These are phyloP conservation scores for Tilletiopsis washingtonensis DNA, from an alignment of 1,284 basidiomycete species.

Conservation along the genomic window DNA sequence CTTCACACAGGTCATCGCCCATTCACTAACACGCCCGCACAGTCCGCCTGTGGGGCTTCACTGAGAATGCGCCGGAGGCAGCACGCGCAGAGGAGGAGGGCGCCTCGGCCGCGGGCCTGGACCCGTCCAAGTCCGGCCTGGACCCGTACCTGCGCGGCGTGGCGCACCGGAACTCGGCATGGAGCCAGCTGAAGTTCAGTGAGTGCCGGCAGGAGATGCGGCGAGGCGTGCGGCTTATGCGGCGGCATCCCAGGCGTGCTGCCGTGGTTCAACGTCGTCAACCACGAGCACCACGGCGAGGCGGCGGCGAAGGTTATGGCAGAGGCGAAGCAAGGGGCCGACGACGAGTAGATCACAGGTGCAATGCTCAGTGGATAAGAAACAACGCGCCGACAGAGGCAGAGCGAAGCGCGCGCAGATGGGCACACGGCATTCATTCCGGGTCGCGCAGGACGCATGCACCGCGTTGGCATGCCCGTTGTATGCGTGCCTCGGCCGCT, in stretches of 20 bases:
- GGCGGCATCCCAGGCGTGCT: neutral
- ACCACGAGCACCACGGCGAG: slow-evolving; percentile 41
- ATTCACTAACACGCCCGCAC: slow-evolving; percentile 2
- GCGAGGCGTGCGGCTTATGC: neutral
- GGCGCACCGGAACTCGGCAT: slow-evolving; percentile 84
- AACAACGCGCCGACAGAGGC: too few relatives aligned
- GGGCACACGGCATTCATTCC: too few relatives aligned
- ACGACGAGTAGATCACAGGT: too few relatives aligned
- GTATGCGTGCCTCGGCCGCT: too few relatives aligned
- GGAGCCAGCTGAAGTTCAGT: slow-evolving; percentile 59
- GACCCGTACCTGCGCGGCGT: slow-evolving; percentile 79
- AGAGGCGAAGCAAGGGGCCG: too few relatives aligned
- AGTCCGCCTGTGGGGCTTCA: slow-evolving; percentile 97
- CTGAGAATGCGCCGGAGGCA: slow-evolving; percentile 63
- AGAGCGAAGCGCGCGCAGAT: too few relatives aligned
- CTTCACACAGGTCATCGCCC: too few relatives aligned
- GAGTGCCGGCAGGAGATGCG: slow-evolving; percentile 10
- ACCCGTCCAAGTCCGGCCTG: slow-evolving; percentile 59
- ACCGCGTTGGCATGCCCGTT: too few relatives aligned
- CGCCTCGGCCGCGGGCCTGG: slow-evolving; percentile 23
- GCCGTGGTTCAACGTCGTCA: slow-evolving; percentile 46
- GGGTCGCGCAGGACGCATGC: too few relatives aligned
- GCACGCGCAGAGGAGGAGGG: slow-evolving; percentile 18
- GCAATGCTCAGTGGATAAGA: too few relatives aligned
- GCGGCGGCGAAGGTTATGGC: too few relatives aligned